Evolutionary conservation across 1,284 basidiomycete genomes (phyloP), one percentile per base, ranked within the genome.

Genomic region (Cryptococcus sp.): DNA sequence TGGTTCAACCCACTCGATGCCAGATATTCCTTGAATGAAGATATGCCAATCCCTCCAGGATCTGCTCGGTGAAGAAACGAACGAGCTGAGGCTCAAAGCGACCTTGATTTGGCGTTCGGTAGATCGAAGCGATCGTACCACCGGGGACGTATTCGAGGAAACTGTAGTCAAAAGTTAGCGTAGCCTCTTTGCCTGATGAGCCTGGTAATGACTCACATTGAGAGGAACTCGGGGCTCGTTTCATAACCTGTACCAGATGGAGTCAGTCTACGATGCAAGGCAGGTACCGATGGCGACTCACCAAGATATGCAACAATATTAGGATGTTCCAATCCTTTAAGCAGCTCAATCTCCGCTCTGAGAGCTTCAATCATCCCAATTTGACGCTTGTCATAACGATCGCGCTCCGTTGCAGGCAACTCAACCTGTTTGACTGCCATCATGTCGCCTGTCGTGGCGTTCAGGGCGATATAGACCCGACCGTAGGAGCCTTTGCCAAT

Each of bases 371-470:
- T 90, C 59, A 95, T 88, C 40, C 85, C 85, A 54, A 86, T 82
- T 72, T 97, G 94, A 16, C 93, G 85, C 23, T 85, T 83, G 73
- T 98, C 93, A 67, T 87, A 88, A 73, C 88, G 89, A 79, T 99
- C 95, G 67, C 88, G 89, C 15, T 87, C 86, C 1, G 93, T 95
- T 50, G 87, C 86, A 1, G 95, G 94, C 57, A 95, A 84, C 77
- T 98, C 95, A 50, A 99, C 96, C 79, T 99, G 96, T 79, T 99
- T 99, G 66, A 99, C 96, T 7, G 96, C 96, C 68, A 99, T 94
- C 90, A 98, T 95, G 78, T 99, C 95, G 56, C 95, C 95, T 0
- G 94, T 97, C 1, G 92, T 95, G n/a, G 91, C 92, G 76, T 99
- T 99, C 62, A 99, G 81, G 19, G 93, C 96, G 50, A 98, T 86